Base-by-base conservation (phyloP, 2,329 filamentous ascomycete genomes). In the Fusarium hainanense region DNA sequence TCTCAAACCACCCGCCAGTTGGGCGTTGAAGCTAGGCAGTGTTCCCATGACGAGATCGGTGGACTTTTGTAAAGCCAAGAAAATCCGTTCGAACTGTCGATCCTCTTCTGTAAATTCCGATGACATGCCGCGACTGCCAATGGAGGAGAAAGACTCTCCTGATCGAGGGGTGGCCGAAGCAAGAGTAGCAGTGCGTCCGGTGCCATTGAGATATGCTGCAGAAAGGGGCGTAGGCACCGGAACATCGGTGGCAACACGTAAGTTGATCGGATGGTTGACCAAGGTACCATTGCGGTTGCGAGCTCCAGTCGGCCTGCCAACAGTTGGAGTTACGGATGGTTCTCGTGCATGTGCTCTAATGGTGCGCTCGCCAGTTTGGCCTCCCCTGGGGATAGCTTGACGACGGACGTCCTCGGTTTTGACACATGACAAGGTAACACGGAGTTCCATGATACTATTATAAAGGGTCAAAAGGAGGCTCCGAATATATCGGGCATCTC, bases 41-140 rank as follows among this genome's bases (percentile, higher is more conserved):
- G 89, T 90, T 43, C 88, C 88, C 70, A 92, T 85, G 28, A 93
- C 90, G 50, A 93, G 84, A 50, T 94, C 92, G 21, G 92, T 90
- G 1, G 93, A 92, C 56, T 86, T 87, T 47, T 90, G 89, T 25
- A 97, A 83, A 47, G 92, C 91, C 34, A 93, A 77, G 81, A 93
- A 97, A 23, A 98, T 93, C 66, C 85, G 88, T 68, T 97, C 94
- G 71, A 97, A 97, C 28, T 90, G 87, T 18, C 88, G 86, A 72
- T 97, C 93, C 68, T 97, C 93, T 69, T 93, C 92, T 4, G 87
- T 87, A 51, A 90, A 88, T 52, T 93, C 92, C 12, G 88, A 78
- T 43, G 86, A 83, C 30, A 83, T 82, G 56, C 84, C 76, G 28
- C 77, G 77, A 23, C 73, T 78, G 32, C 84, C 83, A 6, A 84